phyloP scores from a whole-genome alignment of 208 protist genomes.

The Phytomonas francai region DNA sequence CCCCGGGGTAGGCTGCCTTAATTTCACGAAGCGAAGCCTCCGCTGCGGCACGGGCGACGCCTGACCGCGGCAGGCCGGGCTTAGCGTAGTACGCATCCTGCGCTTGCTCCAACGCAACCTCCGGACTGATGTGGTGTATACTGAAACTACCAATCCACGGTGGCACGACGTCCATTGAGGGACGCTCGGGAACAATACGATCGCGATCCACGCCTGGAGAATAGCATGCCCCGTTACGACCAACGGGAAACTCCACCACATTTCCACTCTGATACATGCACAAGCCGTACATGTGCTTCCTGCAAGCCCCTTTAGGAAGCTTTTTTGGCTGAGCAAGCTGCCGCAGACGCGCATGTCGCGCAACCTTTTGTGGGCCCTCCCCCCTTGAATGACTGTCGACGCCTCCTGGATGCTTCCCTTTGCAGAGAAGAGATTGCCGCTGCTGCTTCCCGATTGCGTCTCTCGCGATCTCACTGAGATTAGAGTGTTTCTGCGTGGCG shows the following conservation, averaged over 20 bases:
- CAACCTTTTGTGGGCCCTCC: slow-evolving; percentile 14
- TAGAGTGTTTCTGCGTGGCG: slow-evolving; percentile 11
- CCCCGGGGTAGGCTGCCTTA: slow-evolving; percentile 11
- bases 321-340: slow-evolving; percentile 44
- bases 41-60: slow-evolving; percentile 6
- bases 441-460: slow-evolving; percentile 18
- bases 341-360: slow-evolving; percentile 19
- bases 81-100: slow-evolving; percentile 21
- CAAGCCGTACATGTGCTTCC: slow-evolving; percentile 26
- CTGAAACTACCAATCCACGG: slow-evolving; percentile 69
- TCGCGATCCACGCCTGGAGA: slow-evolving; percentile 74
- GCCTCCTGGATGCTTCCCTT: background rate
- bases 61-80: slow-evolving; percentile 5
- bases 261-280: slow-evolving; percentile 16
- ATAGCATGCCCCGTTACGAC: slow-evolving; percentile 48
- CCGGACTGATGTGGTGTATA: slow-evolving; percentile 24
- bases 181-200: slow-evolving; percentile 56
- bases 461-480: slow-evolving; percentile 10
- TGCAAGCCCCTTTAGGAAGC: slow-evolving; percentile 16
- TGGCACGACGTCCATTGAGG: slow-evolving; percentile 17
- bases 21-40: slow-evolving; percentile 15
- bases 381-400: slow-evolving; percentile 5
- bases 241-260: slow-evolving; percentile 10
- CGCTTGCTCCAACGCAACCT: slow-evolving; percentile 11
- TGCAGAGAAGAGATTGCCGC: slow-evolving; percentile 6